Base-by-base conservation (phyloP, 2,329 filamentous ascomycete genomes). In the Fusarium hainanense region DNA sequence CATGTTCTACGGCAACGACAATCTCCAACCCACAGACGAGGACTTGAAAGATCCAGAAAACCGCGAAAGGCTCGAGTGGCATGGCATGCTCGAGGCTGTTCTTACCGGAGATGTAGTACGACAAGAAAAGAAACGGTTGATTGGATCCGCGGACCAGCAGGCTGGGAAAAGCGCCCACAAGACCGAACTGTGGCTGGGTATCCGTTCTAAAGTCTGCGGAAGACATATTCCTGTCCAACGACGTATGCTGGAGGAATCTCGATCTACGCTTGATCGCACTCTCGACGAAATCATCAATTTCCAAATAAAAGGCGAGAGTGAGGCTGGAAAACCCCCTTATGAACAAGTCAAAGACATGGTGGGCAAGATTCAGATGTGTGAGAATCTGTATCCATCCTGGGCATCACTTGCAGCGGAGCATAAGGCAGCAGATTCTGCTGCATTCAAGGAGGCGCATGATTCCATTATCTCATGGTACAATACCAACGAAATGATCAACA, bases 381-480 rank as follows among this genome's bases (percentile, higher is more conserved):
- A 98, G 81, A 87, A 86, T 68, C 84, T 97, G 18, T 99, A 96
- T 79, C 92, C 95, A 4, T 96, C 93, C 3, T 90, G 91, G 77
- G 86, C 88, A 62, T 88, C 92, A 9, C 87, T 99, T 65, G 89
- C 92, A 67, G 80, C 84, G 4, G 92, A 91, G 23, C 92, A 98
- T 77, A 92, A 93, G 25, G 83, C 91, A 42, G 92, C 93, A 54
- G 90, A 88, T 28, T 97, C 94, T 3, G 85, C 88, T 30, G 87
- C 90, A 30, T 99, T 94, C 81, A 86, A 88, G 66, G 91, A 94
- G 66, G 93, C 93, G 28, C 96, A 92, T 75, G 92, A 97, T 77
- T 92, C 95, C 50, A 91, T 99, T 70, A 89, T 97, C 66, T 91
- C 95, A 5, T 99, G 96, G 96, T 92, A 97, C 84, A 99, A 98